Base-by-base conservation (phyloP, 108 stramenopile genomes). In the Skeletonema tropicum region DNA sequence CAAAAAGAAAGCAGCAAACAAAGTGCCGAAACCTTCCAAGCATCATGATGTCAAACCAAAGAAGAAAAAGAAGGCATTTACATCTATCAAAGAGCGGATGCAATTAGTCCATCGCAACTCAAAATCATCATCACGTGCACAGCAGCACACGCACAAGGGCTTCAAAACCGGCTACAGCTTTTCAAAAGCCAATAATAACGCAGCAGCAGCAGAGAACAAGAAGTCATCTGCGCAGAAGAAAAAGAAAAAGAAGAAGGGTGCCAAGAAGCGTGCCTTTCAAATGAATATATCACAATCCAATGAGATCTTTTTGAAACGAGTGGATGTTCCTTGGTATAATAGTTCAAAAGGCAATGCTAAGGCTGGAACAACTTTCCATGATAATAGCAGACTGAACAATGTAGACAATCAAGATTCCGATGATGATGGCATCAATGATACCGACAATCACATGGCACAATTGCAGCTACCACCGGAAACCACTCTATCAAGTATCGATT, bases 211-310 rank as follows among this genome's bases (percentile, higher is more conserved):
- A 55, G 52, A 62, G 31, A 19, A 25, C 61, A 60, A 15, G 13
- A 14, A 10, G 38, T 0, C 59, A 4, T 35, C 33, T 35, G 7
- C 33, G 33, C 33, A 35, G 35, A 62, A 62, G 23, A 35, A 25
- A 9, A 62, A 33, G 6, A 62, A 62, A 35, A 57, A 19, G 52
- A 36, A 58, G 41, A 29, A 38, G 55, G 23, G 11, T n/a, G n/a
- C 45, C 14, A 48, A 58, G 25, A 66, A 5, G n/a, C 32, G 23
- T 55, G 49, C 14, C 46, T 77, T 70, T 74, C 63, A 57, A 57
- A 73, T 80, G 79, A 80, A 48, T 25, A 32, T 80, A 26, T 5
- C 49, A 30, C 71, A 74, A 12, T 41, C 35, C 31, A 69, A 69
- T 38, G 45, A 80, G 6, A 45, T 65, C 19, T 71, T 42, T 33